Percentiles rank a stretch among this genome's conserved stretches.
These are phyloP conservation scores for Candida manassasensis DNA, from an alignment of 805 yeast genomes.

Conservation along the genomic window DNA sequence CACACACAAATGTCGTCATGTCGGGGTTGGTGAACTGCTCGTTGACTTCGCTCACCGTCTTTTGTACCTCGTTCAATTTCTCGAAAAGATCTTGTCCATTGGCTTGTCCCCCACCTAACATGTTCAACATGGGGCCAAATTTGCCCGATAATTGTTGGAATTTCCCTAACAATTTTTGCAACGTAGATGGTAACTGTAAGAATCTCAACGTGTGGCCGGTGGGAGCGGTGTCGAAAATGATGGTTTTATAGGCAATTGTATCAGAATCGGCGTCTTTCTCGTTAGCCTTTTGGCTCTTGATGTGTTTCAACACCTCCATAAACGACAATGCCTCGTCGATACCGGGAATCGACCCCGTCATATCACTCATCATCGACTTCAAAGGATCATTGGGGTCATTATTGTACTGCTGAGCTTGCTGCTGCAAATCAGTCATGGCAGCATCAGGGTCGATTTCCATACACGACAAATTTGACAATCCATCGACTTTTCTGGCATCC, in stretches of 20 bases:
- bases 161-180: conserved; percentile 82
- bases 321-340: conserved; percentile 97
- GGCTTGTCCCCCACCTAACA: conserved; percentile 67
- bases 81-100: conserved; percentile 66
- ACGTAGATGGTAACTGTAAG: conserved; percentile 87
- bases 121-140: conserved; percentile 85
- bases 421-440: conserved; percentile 78
- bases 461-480: conserved; percentile 82
- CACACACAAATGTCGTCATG: conserved; percentile 91
- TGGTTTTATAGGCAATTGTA: conserved; percentile 60
- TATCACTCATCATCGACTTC: conserved; percentile 74
- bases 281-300: conserved; percentile 58
- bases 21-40: conserved; percentile 95
- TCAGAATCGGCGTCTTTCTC: conserved; percentile 21
- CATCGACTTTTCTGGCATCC: conserved; percentile 92
- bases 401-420: conserved; percentile 53
- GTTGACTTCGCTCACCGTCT: conserved; percentile 80
- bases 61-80: conserved; percentile 77
- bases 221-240: conserved; percentile 98
- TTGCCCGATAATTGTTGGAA: conserved; percentile 80
- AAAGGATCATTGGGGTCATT: conserved; percentile 61
- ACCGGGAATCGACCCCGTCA: conserved; percentile 95
- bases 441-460: conserved; percentile 99
- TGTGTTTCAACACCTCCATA: conserved; percentile 96
- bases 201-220: conserved; percentile 97